These are phyloP conservation scores for Kazachstania sp. DNA, from an alignment of 1,139 yeast species.

Conservation along the genomic window DNA sequence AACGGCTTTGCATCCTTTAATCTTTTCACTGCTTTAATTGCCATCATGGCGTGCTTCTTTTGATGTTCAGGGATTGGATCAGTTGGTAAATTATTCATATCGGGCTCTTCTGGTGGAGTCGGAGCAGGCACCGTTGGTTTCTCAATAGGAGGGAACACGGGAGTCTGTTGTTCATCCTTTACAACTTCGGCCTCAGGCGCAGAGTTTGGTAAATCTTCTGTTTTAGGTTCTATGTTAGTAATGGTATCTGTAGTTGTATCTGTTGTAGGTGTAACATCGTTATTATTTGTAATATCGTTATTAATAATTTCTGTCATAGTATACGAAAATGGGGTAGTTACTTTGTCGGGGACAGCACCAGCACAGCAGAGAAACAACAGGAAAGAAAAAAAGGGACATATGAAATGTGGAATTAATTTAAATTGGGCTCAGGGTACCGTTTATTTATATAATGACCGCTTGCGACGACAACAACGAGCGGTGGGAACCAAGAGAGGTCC, in stretches of 20 bases:
- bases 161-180: background rate
- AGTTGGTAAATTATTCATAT: constrained; percentile 55
- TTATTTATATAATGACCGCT: too few relatives aligned
- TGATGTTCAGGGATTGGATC: constrained; percentile 85
- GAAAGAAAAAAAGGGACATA: background rate
- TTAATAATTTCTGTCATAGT: background rate
- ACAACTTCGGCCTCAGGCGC: background rate
- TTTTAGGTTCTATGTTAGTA: background rate
- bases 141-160: background rate
- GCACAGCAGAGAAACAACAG: background rate
- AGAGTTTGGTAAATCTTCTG: background rate
- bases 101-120: constrained; percentile 63
- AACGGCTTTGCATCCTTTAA: constrained; percentile 91
- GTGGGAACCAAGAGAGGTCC: too few relatives aligned
- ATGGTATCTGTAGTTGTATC: background rate
- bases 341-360: too few relatives aligned
- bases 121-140: constrained; percentile 48
- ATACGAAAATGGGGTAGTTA: background rate
- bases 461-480: too few relatives aligned
- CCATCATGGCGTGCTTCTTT: constrained; percentile 48
- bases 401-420: background rate
- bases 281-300: too few relatives aligned
- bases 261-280: background rate
- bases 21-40: constrained; percentile 74
- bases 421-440: too few relatives aligned